A percentile compares a stretch with the other conserved stretches of the same genome.
Conservation (phyloP, 2,329 filamentous ascomycete genomes). For the Daldinia sp. region DNA sequence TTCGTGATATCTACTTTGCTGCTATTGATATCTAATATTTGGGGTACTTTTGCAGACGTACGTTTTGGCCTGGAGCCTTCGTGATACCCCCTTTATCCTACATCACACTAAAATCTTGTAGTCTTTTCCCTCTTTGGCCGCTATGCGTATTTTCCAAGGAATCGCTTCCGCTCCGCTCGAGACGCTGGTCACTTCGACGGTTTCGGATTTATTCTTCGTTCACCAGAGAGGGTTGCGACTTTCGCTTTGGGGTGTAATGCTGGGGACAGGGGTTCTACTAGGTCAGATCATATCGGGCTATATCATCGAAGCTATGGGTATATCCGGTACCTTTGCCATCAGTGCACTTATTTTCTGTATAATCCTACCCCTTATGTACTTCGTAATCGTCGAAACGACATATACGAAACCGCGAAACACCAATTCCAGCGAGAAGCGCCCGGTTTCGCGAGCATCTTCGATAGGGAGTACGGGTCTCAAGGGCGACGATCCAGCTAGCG, state of each 20-base stretch:
- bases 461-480: slow-evolving; percentile 26
- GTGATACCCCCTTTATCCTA: neutral
- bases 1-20: slow-evolving; percentile 40
- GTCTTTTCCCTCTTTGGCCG: slow-evolving; percentile 39
- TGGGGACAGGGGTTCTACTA: slow-evolving; percentile 36
- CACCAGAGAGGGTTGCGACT: slow-evolving; percentile 39
- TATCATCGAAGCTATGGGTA: slow-evolving; percentile 49
- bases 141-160: slow-evolving; percentile 41
- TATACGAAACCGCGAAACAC: slow-evolving; percentile 38
- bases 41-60: slow-evolving; percentile 41
- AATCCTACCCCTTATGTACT: slow-evolving; percentile 53
- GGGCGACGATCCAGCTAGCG: slow-evolving; percentile 21
- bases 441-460: slow-evolving; percentile 19
- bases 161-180: slow-evolving; percentile 39
- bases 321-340: slow-evolving; percentile 49
- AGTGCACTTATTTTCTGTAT: slow-evolving; percentile 53
- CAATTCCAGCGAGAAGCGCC: slow-evolving; percentile 12
- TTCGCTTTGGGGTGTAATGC: slow-evolving; percentile 39
- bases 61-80: neutral
- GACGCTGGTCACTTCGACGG: slow-evolving; percentile 39
- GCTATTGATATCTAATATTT: slow-evolving; percentile 37
- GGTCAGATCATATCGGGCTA: slow-evolving; percentile 53
- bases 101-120: slow-evolving; percentile 11
- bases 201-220: slow-evolving; percentile 40
- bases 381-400: slow-evolving; percentile 55